Percentiles rank a stretch among this genome's conserved stretches.
Conservation (phyloP, 257 asterid species). For the Scutellaria baicalensis region DNA sequence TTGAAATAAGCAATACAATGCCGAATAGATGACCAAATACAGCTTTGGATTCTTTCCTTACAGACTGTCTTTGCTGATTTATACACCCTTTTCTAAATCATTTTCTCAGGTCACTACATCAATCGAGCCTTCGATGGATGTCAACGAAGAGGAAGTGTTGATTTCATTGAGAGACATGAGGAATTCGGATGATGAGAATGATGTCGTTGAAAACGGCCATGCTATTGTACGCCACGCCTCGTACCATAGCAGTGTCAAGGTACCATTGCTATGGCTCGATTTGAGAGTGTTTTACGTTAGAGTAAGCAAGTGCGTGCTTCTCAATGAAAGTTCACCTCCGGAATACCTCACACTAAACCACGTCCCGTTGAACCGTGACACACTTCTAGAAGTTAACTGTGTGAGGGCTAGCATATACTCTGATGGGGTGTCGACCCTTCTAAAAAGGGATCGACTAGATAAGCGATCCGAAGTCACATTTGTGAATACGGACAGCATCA, state of each 20-base stretch:
- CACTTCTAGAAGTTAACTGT: slow-evolving; percentile 66
- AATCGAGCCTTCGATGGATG: slow-evolving; percentile 24
- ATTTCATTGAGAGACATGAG: slow-evolving; percentile 32
- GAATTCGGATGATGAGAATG: slow-evolving; percentile 24
- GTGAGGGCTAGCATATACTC: slow-evolving; percentile 50
- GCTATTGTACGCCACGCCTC: slow-evolving; percentile 10
- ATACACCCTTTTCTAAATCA: neutral
- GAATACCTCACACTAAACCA: slow-evolving; percentile 51
- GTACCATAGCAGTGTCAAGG: slow-evolving; percentile 19
- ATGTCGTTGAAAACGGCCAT: slow-evolving; percentile 18
- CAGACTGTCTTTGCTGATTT: too few species aligned
- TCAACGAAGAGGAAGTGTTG: slow-evolving; percentile 20
- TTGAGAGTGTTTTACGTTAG: slow-evolving; percentile 61
- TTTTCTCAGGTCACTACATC: neutral
- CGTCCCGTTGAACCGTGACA: slow-evolving; percentile 50
- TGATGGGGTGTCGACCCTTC: slow-evolving; percentile 48
- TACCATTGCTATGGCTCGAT: slow-evolving; percentile 59
- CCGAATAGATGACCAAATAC: too few species aligned
- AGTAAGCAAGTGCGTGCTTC: slow-evolving; percentile 53
- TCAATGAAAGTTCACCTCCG: slow-evolving; percentile 38
- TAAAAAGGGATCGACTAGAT: slow-evolving; percentile 55
- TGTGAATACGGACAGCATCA: slow-evolving; percentile 57
- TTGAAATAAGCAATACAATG: too few species aligned
- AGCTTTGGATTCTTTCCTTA: too few species aligned
- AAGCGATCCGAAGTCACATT: slow-evolving; percentile 53